phyloP scores from a whole-genome alignment of 2,329 filamentous ascomycete genomes.

The Hymenoscyphus fraxineus region DNA sequence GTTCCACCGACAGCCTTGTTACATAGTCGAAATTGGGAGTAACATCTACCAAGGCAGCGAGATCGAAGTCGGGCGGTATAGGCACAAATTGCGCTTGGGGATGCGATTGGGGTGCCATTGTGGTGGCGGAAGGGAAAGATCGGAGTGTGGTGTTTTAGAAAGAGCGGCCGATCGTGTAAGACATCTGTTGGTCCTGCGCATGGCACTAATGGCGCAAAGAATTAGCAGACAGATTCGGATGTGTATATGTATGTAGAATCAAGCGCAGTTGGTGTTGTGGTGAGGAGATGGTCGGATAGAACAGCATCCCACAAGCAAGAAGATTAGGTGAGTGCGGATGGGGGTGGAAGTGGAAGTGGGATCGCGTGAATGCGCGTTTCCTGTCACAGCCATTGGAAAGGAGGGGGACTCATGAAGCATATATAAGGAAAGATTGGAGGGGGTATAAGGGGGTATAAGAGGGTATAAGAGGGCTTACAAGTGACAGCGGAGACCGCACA shows the following conservation, averaged over 20 bases:
- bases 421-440: background rate
- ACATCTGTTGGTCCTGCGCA: background rate
- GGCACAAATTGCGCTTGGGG: conserved; percentile 90
- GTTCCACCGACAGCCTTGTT: conserved; percentile 71
- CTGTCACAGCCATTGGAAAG: background rate
- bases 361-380: background rate
- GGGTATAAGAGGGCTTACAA: background rate
- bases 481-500: background rate
- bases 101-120: conserved; percentile 71
- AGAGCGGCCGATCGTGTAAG: background rate
- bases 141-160: background rate
- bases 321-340: background rate
- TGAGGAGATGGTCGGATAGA: background rate
- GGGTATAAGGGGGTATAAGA: background rate
- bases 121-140: conserved; percentile 29
- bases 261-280: background rate
- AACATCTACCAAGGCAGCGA: conserved; percentile 69
- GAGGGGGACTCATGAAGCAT: background rate
- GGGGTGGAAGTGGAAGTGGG: background rate
- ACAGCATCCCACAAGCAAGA: background rate
- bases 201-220: background rate
- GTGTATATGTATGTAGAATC: background rate
- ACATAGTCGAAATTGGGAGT: conserved; percentile 86
- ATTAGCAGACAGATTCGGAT: background rate
- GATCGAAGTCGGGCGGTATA: conserved; percentile 79